Conservation (phyloP, 371 early-diverging fungal genomes). For the Zychaea mexicana region DNA sequence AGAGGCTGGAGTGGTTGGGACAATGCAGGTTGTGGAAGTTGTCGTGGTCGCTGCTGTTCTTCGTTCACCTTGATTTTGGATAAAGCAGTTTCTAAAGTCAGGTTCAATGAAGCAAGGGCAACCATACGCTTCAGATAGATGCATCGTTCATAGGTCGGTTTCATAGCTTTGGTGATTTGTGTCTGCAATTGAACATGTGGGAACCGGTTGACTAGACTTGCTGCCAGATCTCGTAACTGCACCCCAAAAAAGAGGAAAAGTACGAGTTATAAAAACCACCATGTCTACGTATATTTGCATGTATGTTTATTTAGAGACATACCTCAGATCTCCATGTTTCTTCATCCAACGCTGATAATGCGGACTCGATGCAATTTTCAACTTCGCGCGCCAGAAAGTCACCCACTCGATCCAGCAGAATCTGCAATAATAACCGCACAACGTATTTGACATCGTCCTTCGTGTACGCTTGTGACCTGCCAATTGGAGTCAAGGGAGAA, state of each 20-base stretch:
- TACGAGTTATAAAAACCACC: not conserved
- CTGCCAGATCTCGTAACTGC: conserved; percentile 23
- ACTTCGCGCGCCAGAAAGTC: conserved; percentile 25
- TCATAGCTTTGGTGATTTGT: conserved; percentile 25
- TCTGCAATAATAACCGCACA: conserved; percentile 26
- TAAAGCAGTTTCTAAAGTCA: conserved; percentile 9
- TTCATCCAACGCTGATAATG: not conserved
- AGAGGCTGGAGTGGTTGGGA: not conserved
- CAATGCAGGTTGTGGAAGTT: not conserved
- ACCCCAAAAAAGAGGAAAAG: not conserved
- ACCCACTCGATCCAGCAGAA: conserved; percentile 34
- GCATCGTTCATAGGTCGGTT: conserved; percentile 26
- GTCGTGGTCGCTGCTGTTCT: not conserved
- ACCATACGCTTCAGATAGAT: conserved; percentile 25
- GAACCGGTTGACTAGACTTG: conserved; percentile 18
- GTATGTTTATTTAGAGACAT: not conserved
- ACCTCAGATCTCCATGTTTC: conserved; percentile 26
- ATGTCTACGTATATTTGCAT: not conserved
- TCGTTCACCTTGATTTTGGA: conserved; percentile 12
- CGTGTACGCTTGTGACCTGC: conserved; percentile 36
- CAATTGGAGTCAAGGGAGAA: not conserved
- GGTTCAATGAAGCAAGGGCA: conserved; percentile 21
- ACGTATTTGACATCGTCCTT: conserved; percentile 21
- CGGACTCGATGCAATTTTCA: conserved; percentile 26
- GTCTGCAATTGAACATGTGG: conserved; percentile 10